Conservation (phyloP, 2,329 filamentous ascomycete species). For the Dichotomopilus funicola region DNA sequence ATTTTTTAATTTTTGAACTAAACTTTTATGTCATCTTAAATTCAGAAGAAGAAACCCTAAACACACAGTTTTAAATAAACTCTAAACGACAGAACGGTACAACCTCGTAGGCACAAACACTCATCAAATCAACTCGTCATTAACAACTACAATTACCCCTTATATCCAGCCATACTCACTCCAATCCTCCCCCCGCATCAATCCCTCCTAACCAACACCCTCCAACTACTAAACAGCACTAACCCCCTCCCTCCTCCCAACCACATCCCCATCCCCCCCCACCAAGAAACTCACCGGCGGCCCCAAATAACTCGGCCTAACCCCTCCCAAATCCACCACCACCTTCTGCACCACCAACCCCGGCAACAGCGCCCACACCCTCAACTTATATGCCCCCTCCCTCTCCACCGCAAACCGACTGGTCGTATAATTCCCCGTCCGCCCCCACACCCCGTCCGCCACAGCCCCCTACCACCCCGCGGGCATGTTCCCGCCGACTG, state of each 20-base stretch:
- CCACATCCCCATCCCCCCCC: slow-evolving; percentile 35
- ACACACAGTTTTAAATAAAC: too few relatives aligned
- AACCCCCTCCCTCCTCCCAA: slow-evolving; percentile 32
- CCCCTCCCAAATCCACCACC: slow-evolving; percentile 48
- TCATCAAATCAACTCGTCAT: neutral
- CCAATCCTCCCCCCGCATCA: neutral
- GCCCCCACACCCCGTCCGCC: slow-evolving; percentile 41
- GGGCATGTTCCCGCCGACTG: slow-evolving; percentile 37
- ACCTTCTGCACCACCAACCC: slow-evolving; percentile 51
- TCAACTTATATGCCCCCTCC: slow-evolving; percentile 42
- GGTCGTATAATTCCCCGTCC: slow-evolving; percentile 38
- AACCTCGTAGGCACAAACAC: neutral
- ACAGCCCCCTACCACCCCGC: slow-evolving; percentile 39
- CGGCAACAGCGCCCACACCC: slow-evolving; percentile 46
- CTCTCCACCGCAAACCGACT: slow-evolving; percentile 35
- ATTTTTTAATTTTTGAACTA: too few relatives aligned
- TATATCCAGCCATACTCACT: neutral
- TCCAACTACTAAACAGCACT: slow-evolving; percentile 29
- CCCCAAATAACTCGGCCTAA: slow-evolving; percentile 48
- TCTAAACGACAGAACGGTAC: neutral
- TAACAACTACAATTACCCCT: neutral
- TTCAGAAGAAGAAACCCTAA: too few relatives aligned
- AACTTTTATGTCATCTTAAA: too few relatives aligned
- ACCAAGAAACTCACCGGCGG: slow-evolving; percentile 49
- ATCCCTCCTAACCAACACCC: slow-evolving; percentile 13